A percentile compares a stretch with the other conserved stretches of the same genome.
Evolutionary conservation across 2,329 filamentous ascomycete genomes (phyloP).

Genomic region (Fusarium zealandicum): DNA sequence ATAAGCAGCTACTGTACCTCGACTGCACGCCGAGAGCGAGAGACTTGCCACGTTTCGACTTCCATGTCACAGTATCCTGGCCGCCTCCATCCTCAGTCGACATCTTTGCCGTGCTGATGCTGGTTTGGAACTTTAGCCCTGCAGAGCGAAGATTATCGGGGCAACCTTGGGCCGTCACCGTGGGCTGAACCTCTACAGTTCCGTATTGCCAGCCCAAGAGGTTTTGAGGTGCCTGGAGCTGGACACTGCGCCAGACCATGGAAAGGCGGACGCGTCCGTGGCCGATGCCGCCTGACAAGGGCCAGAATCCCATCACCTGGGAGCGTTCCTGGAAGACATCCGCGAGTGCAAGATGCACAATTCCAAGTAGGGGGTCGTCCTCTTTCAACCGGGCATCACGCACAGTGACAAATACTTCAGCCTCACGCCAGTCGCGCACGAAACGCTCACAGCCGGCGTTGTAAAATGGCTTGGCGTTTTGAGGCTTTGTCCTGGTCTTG

Average conservation of each 20-base stretch:
- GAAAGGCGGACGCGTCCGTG: conserved; percentile 73
- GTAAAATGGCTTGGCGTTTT: conserved; percentile 80
- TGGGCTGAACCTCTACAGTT: conserved; percentile 69
- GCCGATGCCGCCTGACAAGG: conserved; percentile 75
- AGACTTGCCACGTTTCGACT: conserved; percentile 53
- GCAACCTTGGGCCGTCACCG: conserved; percentile 52
- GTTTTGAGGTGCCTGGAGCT: conserved; percentile 65
- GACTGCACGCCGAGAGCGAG: conserved; percentile 64
- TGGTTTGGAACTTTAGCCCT: conserved; percentile 67
- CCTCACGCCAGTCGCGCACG: conserved; percentile 70
- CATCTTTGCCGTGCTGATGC: conserved; percentile 65
- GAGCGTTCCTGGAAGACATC: conserved; percentile 68
- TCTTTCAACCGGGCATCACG: conserved; percentile 73
- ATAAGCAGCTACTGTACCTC: conserved; percentile 63
- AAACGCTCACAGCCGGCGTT: conserved; percentile 79
- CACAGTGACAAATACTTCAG: conserved; percentile 72
- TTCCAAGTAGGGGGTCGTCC: conserved; percentile 72
- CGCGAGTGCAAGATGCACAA: conserved; percentile 70
- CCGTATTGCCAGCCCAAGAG: conserved; percentile 75
- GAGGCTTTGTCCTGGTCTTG: conserved; percentile 77
- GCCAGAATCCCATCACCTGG: conserved; percentile 71
- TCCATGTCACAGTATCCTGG: conserved; percentile 54
- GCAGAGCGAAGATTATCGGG: conserved; percentile 56
- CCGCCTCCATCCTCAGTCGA: conserved; percentile 54
- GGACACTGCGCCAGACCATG: conserved; percentile 75